These are phyloP conservation scores for Nicotiana tabacum DNA, from an alignment of 257 asterid genomes.

Conservation along the genomic window DNA sequence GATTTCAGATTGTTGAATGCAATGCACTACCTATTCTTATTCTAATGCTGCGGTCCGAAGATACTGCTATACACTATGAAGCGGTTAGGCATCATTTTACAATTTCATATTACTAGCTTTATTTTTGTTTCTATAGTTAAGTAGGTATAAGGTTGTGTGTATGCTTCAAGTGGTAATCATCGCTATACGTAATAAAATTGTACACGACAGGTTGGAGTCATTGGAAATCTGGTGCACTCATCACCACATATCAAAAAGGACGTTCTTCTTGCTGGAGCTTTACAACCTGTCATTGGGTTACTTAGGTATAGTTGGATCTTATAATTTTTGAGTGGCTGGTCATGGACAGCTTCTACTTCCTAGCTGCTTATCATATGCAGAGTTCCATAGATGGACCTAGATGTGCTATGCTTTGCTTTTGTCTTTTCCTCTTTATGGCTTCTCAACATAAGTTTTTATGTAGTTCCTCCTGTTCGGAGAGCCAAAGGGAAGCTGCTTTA, in stretches of 20 bases:
- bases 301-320: slow-evolving; percentile 53
- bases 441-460: slow-evolving; percentile 5
- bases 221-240: slow-evolving; percentile 97
- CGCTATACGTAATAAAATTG: slow-evolving; percentile 9
- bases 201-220: slow-evolving; percentile 84
- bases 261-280: slow-evolving; percentile 93
- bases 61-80: slow-evolving; percentile 95
- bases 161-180: neutral
- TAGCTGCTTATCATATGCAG: neutral
- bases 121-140: neutral
- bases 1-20: slow-evolving; percentile 89
- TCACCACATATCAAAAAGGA: slow-evolving; percentile 95
- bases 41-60: slow-evolving; percentile 92
- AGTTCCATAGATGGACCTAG: neutral
- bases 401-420: neutral
- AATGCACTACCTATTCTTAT: slow-evolving; percentile 93
- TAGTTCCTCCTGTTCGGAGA: slow-evolving; percentile 96
- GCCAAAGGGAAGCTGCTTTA: slow-evolving; percentile 99
- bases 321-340: slow-evolving; percentile 5
- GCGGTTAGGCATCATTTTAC: slow-evolving; percentile 56
- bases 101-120: neutral
- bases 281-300: slow-evolving; percentile 96
- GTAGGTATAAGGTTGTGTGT: slow-evolving; percentile 1
- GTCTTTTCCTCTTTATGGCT: slow-evolving; percentile 2
- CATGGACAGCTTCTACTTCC: neutral